Evolutionary conservation across 805 yeast species (phyloP), one percentile per base, ranked within the genome.

Genomic region (Candida orba): DNA sequence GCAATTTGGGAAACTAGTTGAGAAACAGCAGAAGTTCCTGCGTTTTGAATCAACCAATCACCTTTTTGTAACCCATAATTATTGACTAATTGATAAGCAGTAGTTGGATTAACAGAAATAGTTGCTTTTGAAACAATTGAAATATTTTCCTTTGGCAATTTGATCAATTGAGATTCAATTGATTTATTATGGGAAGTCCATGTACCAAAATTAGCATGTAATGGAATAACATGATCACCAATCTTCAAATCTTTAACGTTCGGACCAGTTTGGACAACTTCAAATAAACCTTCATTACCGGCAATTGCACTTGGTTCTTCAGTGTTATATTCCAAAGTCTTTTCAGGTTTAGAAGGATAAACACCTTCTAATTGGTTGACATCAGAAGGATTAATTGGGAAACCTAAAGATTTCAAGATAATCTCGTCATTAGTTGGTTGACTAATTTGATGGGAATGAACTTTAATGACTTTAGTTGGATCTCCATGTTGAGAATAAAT

Each of bases 1-100:
- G 86, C 96, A 42, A 93, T 76, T 64, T 93, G 99, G 39, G 88
- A 74, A 8, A 95, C 98, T 53, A 84, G 81, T 53, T 88, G 79
- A 6, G 96, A 96, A 10, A 93, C 99, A 25, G 93, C 95, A 8
- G 96, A 87, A 52, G 88, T 93, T 31, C 96, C 98, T 29, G 96
- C 99, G 57, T 91, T 93, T 66, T 93, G 98, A 49, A 93, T 80
- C 50, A 93, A 77, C 95, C 96, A 93, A 62, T 90, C 90, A 34
- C 68, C 69, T 60, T 69, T 60, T 15, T 57, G 41, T 24, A 53
- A 42, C 6, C 66, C 59, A 61, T 78, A 84, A 63, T 82, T 75
- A 15, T 83, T 78, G 49, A 91, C 80, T 85, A 93, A 76, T 63
- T 87, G 85, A 56, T 79, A 87, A 0, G 98, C 99, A 9, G 96